These are phyloP conservation scores for Solanum pimpinellifolium DNA, from an alignment of 257 asterid genomes.

Conservation along the genomic window DNA sequence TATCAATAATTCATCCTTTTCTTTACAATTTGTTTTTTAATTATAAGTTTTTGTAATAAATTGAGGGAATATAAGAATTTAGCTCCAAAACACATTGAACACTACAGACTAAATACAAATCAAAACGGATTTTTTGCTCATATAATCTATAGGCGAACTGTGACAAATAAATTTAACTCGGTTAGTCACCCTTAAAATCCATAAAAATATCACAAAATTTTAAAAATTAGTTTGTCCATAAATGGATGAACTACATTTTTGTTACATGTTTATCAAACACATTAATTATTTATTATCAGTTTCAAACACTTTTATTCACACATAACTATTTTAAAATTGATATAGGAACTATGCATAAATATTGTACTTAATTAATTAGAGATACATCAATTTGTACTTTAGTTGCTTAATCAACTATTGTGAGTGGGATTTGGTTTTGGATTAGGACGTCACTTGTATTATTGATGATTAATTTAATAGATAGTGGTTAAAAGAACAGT, in stretches of 20 bases:
- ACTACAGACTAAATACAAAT: too few relatives aligned
- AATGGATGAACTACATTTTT: too few relatives aligned
- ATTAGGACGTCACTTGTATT: conserved; percentile 8
- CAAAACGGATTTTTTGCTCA: not conserved
- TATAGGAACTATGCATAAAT: not conserved
- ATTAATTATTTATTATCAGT: not conserved
- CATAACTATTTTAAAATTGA: not conserved
- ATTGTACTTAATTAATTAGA: not conserved
- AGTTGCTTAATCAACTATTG: not conserved
- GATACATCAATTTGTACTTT: not conserved
- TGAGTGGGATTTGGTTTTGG: conserved; percentile 41
- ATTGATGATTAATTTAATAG: not conserved
- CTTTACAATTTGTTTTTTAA: not conserved
- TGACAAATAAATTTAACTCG: not conserved
- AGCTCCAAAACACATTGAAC: not conserved
- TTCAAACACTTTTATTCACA: not conserved
- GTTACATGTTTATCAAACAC: not conserved
- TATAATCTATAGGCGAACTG: too few relatives aligned
- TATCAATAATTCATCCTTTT: not conserved
- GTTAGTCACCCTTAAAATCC: not conserved
- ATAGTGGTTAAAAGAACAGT: not conserved
- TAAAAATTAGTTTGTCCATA: too few relatives aligned
- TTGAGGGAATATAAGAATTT: not conserved
- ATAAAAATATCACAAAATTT: too few relatives aligned
- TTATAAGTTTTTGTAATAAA: not conserved